Evolutionary conservation across 2,329 filamentous ascomycete genomes (phyloP).

Genomic region (Aureobasidium sp.): DNA sequence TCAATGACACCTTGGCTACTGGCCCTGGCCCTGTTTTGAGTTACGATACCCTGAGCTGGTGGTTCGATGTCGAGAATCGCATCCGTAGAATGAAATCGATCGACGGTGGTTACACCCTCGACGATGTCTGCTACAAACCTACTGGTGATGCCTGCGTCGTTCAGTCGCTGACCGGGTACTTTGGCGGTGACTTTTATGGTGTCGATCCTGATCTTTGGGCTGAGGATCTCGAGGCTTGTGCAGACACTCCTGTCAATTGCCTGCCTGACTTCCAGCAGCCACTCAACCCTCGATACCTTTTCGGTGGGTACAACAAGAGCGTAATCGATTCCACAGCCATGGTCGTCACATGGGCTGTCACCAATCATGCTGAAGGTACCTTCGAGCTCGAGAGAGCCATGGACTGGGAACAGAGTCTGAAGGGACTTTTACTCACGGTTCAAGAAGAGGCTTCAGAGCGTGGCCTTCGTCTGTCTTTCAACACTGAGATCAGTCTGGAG

Average conservation of each 20-base stretch:
- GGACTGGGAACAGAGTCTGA: constrained; percentile 81
- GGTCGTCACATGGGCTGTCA: constrained; percentile 90
- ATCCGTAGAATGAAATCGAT: constrained; percentile 66
- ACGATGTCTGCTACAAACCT: constrained; percentile 92
- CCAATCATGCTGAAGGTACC: constrained; percentile 72
- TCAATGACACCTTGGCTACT: constrained; percentile 68
- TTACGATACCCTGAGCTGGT: constrained; percentile 87
- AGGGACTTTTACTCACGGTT: constrained; percentile 64
- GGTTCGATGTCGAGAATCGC: constrained; percentile 80
- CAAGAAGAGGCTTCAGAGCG: constrained; percentile 71
- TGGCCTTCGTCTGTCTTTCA: constrained; percentile 85
- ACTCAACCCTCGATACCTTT: constrained; percentile 73
- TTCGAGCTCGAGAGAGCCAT: constrained; percentile 65
- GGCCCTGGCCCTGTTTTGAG: constrained; percentile 70
- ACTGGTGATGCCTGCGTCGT: constrained; percentile 83
- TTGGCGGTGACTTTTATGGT: constrained; percentile 58
- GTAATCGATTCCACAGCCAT: constrained; percentile 70
- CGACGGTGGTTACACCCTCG: constrained; percentile 60
- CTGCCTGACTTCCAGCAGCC: constrained; percentile 85
- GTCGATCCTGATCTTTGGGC: constrained; percentile 64
- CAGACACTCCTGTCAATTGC: constrained; percentile 72
- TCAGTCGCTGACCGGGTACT: constrained; percentile 88
- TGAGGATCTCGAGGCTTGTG: constrained; percentile 63
- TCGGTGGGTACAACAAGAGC: constrained; percentile 68
- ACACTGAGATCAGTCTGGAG: constrained; percentile 88